Evolutionary conservation across 2,329 filamentous ascomycete species (phyloP).

Genomic region (Knufia fluminis): DNA sequence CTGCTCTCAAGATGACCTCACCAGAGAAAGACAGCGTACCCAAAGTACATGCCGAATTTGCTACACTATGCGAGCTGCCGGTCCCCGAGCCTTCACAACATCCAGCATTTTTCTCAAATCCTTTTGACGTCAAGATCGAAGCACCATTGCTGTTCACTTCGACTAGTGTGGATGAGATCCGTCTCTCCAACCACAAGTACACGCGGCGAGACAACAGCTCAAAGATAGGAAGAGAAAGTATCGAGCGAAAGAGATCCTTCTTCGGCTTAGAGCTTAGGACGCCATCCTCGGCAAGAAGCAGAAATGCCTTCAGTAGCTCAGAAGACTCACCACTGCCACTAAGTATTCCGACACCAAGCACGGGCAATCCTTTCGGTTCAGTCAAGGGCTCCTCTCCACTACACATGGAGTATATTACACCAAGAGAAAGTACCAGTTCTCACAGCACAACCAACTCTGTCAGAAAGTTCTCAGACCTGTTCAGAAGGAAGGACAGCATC

Average conservation of each 20-base stretch:
- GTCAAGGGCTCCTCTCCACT: not conserved
- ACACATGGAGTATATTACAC: slow-evolving; percentile 11
- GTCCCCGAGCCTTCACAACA: slow-evolving; percentile 18
- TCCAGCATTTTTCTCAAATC: slow-evolving; percentile 14
- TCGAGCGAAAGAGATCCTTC: slow-evolving; percentile 7
- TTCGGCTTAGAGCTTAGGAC: slow-evolving; percentile 6
- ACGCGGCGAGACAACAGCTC: not conserved
- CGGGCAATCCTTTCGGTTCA: slow-evolving; percentile 1
- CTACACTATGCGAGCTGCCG: slow-evolving; percentile 12
- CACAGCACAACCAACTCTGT: slow-evolving; percentile 4
- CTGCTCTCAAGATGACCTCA: slow-evolving; percentile 5
- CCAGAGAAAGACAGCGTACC: slow-evolving; percentile 3
- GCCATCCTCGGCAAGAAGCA: slow-evolving; percentile 5
- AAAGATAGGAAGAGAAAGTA: not conserved
- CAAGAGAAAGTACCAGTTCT: slow-evolving; percentile 10
- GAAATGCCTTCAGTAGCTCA: slow-evolving; percentile 6
- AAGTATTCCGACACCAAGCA: slow-evolving; percentile 1
- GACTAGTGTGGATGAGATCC: slow-evolving; percentile 14
- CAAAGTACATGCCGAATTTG: slow-evolving; percentile 12
- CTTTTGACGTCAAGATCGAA: slow-evolving; percentile 12
- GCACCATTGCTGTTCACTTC: slow-evolving; percentile 18
- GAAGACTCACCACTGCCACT: slow-evolving; percentile 12
- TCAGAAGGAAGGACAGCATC: slow-evolving; percentile 14
- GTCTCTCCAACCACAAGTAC: not conserved
- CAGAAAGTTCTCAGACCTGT: slow-evolving; percentile 19